Conservation (phyloP, 176 grass and related monocot genomes). For the Panicum miliaceum region DNA sequence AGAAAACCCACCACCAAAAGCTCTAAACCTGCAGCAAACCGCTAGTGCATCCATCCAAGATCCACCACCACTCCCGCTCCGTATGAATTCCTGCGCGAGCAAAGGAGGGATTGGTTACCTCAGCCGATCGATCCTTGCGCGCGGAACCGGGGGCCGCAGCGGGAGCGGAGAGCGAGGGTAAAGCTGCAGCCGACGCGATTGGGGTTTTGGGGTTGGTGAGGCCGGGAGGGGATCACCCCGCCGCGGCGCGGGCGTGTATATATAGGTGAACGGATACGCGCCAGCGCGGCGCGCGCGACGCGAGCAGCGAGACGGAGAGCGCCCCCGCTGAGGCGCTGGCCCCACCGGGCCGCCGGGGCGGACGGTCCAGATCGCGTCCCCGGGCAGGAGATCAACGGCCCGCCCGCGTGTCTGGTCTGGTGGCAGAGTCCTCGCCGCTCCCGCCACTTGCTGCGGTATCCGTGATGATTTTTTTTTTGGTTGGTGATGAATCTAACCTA, state of each 20-base stretch:
- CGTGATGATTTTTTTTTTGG: neutral
- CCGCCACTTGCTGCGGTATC: neutral
- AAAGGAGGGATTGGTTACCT: neutral
- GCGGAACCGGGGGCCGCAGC: neutral
- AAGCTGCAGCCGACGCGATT: neutral
- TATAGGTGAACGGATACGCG: neutral
- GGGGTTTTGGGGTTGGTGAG: neutral
- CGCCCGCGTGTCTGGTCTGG: neutral
- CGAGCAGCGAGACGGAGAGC: too few species aligned
- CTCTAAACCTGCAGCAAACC: neutral
- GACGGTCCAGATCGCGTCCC: neutral
- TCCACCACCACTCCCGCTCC: neutral
- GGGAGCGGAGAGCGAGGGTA: neutral
- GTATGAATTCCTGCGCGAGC: neutral
- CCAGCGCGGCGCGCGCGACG: neutral
- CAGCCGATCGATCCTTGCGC: neutral
- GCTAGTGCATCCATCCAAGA: conserved; percentile 6
- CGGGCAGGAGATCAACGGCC: neutral
- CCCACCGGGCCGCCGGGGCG: too few species aligned
- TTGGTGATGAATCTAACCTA: neutral
- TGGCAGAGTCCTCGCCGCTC: neutral
- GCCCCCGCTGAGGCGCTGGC: too few species aligned
- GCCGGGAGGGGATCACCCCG: neutral
- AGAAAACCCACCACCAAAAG: conserved; percentile 15
- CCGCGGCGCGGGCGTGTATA: neutral